Evolutionary conservation across 2,329 filamentous ascomycete species (phyloP), one percentile per base, ranked within the genome.

Genomic region (Claviceps citrina): DNA sequence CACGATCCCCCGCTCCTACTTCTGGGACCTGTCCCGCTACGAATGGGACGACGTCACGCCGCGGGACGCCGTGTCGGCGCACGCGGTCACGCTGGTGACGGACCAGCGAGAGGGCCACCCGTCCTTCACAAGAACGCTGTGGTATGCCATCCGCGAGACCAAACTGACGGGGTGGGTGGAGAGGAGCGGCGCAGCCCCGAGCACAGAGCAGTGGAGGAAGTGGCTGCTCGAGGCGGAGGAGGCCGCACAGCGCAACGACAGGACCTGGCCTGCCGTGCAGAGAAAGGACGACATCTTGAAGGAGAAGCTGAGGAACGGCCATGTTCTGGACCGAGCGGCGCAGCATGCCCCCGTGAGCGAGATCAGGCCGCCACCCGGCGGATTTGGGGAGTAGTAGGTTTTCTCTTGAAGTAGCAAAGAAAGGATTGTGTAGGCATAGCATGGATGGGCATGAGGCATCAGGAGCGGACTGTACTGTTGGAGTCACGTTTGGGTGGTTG

Each of bases 21-120:
- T 75, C 46, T 78, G 73, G 73, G 69, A 78, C 46, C 54, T 77
- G n/a, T 63, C 60, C 6, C 62, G 66, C 19, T 78, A 76, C 49
- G 44, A 61, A 0, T 60, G 60, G 38, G 33, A 45, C 6, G 61
- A 68, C 24, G 46, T 65, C 3, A 70, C 65, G 1, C 62, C 64
- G 0, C 6, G 26, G 0, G 63, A 68, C 36, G 57, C 65, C 1
- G 28, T 22, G 13, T 32, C 55, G 22, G 64, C 67, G 1, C 44
- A 68, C 40, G 3, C 39, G 3, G 47, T 42, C 5, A 60, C 54
- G 0, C 43, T 59, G 18, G 10, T 35, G 0, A 24, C 33, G 0
- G 61, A 65, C 40, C 51, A 52, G 35, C 48, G 52, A 1, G 67
- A 70, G 44, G 61, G 61, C 8, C 46, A 55, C 10, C 60, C 63